Percentiles rank a stretch among this genome's conserved stretches.
Conservation (phyloP, 169 alveolate genomes). For the Cryptosporidium andersoni region DNA sequence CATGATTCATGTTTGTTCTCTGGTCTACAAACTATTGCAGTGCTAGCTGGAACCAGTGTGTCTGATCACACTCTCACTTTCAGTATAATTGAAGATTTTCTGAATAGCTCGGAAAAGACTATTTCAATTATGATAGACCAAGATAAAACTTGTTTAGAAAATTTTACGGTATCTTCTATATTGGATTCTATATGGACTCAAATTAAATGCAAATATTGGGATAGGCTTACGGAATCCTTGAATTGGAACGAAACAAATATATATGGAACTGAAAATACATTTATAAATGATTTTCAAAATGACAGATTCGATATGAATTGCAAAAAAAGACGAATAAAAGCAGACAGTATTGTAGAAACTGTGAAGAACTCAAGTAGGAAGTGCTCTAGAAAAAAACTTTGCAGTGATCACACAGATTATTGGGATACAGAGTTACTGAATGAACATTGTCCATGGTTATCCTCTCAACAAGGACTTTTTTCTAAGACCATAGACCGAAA, state of each 20-base stretch:
- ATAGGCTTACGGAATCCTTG: background rate
- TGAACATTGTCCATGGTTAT: background rate
- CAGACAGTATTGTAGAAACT: background rate
- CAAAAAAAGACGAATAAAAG: background rate
- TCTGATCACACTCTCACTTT: slow-evolving; percentile 24
- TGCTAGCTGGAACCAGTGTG: slow-evolving; percentile 40
- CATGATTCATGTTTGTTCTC: background rate
- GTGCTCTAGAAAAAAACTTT: background rate
- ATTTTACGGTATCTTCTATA: slow-evolving; percentile 18
- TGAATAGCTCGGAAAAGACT: slow-evolving; percentile 2
- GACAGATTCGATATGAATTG: background rate
- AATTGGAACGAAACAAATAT: too few relatives aligned
- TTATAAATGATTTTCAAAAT: background rate
- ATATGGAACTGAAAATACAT: too few relatives aligned
- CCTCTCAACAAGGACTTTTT: background rate
- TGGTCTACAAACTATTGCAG: slow-evolving; percentile 25
- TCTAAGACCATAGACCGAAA: background rate
- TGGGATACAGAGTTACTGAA: background rate
- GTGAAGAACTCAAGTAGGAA: background rate
- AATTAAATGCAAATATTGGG: slow-evolving; percentile 1
- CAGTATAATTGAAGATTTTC: slow-evolving; percentile 21
- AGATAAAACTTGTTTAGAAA: slow-evolving; percentile 35
- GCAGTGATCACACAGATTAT: background rate
- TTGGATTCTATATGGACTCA: slow-evolving; percentile 19
- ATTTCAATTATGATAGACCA: slow-evolving; percentile 27